These are phyloP conservation scores for Saccharomycopsis sp. DNA, from an alignment of 805 yeast species.

Conservation along the genomic window DNA sequence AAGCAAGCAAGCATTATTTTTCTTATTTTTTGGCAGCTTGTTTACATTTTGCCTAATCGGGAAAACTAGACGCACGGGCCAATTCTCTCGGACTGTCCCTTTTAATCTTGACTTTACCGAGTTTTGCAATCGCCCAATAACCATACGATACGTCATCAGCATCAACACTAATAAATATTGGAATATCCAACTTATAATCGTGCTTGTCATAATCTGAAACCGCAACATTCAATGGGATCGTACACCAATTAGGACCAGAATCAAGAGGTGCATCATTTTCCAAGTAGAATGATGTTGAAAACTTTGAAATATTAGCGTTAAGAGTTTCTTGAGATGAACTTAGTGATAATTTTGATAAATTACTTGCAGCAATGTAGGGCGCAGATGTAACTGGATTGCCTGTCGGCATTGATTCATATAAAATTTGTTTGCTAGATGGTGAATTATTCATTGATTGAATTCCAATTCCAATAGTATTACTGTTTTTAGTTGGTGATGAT, in stretches of 20 bases:
- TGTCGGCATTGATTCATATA: neutral
- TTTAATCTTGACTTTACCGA: slow-evolving; percentile 6
- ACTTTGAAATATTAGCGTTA: neutral
- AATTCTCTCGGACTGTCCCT: neutral
- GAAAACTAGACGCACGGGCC: neutral
- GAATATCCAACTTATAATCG: slow-evolving; percentile 3
- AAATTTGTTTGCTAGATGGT: neutral
- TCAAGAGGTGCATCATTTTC: slow-evolving; percentile 18
- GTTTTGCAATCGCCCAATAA: slow-evolving; percentile 6
- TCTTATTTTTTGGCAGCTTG: neutral
- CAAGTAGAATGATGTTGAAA: slow-evolving; percentile 1
- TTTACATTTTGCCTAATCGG: slow-evolving; percentile 5
- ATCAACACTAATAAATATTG: slow-evolving; percentile 4
- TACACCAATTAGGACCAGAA: slow-evolving; percentile 13
- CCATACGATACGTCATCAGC: slow-evolving; percentile 6
- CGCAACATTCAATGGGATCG: slow-evolving; percentile 8
- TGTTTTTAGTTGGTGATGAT: neutral
- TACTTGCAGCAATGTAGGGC: slow-evolving; percentile 8
- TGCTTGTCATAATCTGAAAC: neutral
- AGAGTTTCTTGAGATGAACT: slow-evolving; percentile 8
- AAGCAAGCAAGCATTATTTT: no score
- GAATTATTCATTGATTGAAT: neutral
- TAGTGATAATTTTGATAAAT: slow-evolving; percentile 3
- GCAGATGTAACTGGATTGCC: slow-evolving; percentile 1
- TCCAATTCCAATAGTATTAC: neutral